These are phyloP conservation scores for Talaromyces rugulosus DNA, from an alignment of 2,329 filamentous ascomycete genomes.

Conservation along the genomic window DNA sequence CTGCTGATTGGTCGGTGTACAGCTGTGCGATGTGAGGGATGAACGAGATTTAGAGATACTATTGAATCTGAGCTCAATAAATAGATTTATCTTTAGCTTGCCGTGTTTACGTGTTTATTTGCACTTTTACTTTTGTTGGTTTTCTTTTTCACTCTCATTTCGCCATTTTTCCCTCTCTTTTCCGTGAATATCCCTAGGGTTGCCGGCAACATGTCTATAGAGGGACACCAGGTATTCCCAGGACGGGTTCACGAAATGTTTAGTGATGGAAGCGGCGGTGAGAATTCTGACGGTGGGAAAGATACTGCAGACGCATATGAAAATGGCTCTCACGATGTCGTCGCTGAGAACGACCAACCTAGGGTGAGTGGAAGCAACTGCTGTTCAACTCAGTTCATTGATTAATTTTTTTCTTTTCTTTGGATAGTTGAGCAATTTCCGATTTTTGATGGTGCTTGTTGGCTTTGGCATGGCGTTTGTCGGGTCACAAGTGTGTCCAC, in stretches of 20 bases:
- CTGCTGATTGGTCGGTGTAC: background rate
- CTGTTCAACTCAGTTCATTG: background rate
- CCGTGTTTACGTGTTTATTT: background rate
- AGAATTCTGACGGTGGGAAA: background rate
- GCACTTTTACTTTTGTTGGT: background rate
- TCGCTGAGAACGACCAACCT: background rate
- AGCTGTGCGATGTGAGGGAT: background rate
- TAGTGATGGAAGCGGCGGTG: background rate
- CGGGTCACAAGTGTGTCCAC: background rate
- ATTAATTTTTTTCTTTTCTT: background rate
- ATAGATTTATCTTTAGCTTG: background rate
- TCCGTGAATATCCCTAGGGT: background rate
- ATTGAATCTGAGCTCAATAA: background rate
- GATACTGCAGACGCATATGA: background rate
- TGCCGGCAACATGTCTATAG: background rate
- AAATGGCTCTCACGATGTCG: background rate
- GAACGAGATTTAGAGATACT: background rate
- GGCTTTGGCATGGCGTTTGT: constrained; percentile 1
- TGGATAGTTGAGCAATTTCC: background rate
- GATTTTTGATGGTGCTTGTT: background rate
- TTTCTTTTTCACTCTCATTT: background rate
- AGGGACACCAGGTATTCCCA: background rate
- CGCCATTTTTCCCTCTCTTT: background rate
- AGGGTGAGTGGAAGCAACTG: background rate
- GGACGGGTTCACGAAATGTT: background rate